A percentile compares a stretch with the other conserved stretches of the same genome.
Evolutionary conservation across 164 flowering plant genomes (phyloP).

Genomic region (Nelumbo lutea): DNA sequence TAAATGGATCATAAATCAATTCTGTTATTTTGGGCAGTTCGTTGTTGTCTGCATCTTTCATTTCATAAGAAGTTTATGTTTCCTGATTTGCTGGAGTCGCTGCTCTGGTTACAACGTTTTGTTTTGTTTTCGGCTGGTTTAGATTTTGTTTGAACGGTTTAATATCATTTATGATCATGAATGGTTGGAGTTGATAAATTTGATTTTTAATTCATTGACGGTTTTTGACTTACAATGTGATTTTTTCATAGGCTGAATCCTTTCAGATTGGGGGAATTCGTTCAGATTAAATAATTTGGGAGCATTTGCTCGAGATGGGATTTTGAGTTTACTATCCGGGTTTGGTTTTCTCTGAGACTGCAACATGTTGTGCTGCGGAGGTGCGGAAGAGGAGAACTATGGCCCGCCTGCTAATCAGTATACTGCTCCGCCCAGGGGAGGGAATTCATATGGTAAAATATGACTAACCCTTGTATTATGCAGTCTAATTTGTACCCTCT

Average conservation of each 20-base stretch:
- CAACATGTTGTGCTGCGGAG: conserved; percentile 66
- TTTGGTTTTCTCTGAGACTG: conserved; percentile 2
- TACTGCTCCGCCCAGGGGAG: conserved; percentile 53
- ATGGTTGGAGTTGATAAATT: background rate
- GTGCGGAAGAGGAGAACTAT: conserved; percentile 45
- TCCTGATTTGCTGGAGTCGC: too few relatives aligned
- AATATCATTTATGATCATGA: too few relatives aligned
- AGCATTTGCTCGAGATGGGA: conserved; percentile 7
- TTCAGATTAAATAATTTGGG: conserved; percentile 1
- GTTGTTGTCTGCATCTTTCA: too few relatives aligned
- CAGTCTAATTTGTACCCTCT: background rate
- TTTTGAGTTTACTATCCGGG: background rate
- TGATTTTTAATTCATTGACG: background rate
- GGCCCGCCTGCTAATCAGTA: conserved; percentile 46
- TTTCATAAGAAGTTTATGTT: too few relatives aligned
- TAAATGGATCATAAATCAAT: background rate
- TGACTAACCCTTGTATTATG: background rate
- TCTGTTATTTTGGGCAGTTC: too few relatives aligned
- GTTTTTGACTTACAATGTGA: background rate
- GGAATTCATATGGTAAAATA: conserved; percentile 24
- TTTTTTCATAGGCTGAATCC: background rate
- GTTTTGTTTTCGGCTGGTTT: too few relatives aligned
- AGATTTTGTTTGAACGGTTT: too few relatives aligned
- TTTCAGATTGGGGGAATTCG: conserved; percentile 3
- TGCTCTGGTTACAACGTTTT: too few relatives aligned